phyloP scores from a whole-genome alignment of 2,329 filamentous ascomycete genomes.

The Paraphaeosphaeria minitans region DNA sequence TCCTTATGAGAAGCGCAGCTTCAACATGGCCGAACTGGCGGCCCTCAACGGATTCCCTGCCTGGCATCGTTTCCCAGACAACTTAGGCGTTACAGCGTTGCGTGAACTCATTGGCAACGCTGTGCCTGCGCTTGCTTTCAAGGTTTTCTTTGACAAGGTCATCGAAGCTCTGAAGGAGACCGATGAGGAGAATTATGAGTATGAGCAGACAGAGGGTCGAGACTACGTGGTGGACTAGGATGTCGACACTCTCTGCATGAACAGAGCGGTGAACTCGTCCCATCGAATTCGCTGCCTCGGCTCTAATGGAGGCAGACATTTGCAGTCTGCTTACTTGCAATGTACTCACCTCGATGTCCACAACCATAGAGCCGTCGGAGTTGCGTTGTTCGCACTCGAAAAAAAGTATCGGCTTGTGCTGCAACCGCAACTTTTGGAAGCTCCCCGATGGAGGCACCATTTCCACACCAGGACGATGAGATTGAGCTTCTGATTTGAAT shows the following conservation, averaged over 20 bases:
- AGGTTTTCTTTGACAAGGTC: not conserved
- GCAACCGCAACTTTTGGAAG: too few species aligned
- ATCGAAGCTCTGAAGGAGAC: not conserved
- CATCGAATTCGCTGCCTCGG: not conserved
- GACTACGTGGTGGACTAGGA: not conserved
- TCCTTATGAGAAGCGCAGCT: not conserved
- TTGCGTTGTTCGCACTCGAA: too few species aligned
- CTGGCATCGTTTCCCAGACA: not conserved
- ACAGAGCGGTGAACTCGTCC: not conserved
- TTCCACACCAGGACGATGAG: too few species aligned
- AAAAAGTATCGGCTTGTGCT: too few species aligned
- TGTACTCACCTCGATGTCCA: too few species aligned
- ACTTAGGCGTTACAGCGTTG: not conserved
- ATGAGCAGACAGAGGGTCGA: not conserved
- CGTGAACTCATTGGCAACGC: not conserved
- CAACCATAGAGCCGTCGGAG: too few species aligned
- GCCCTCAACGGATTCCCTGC: not conserved
- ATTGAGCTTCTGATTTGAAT: too few species aligned
- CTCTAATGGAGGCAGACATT: too few species aligned
- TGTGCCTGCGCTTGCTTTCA: not conserved
- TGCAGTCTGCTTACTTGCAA: too few species aligned
- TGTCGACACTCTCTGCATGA: not conserved
- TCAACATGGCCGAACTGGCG: not conserved
- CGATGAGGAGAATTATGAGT: not conserved
- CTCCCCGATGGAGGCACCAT: too few species aligned